Evolutionary conservation across 1,139 yeast species (phyloP), one percentile per base, ranked within the genome.

Genomic region (Hemisphaericaspora xylanilytica): DNA sequence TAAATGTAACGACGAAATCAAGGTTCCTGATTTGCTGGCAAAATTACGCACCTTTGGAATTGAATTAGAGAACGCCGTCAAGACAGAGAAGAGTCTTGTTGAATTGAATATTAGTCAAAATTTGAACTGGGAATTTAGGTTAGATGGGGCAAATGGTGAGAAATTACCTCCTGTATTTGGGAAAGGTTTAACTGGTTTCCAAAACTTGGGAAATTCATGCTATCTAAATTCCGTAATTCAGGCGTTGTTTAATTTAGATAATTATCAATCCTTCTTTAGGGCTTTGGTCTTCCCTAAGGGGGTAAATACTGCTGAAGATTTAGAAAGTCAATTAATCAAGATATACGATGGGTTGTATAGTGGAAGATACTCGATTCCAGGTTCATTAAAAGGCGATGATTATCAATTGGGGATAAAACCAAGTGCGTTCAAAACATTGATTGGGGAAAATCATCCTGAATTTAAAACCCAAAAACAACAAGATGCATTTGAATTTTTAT

Each of bases 21-120:
- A 78, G 45, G 92, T 90, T 21, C 87, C 89, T 0, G 65, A 72
- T 6, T 62, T 88, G 38, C 62, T 67, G 0, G 55, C 55, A 4
- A 73, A 73, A 24, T 66, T 92, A 41, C 56, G 59, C 5, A 73
- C 73, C 2, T 87, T 76, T 66, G 90, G 88, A 0, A 85, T 92
- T 43, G 84, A 87, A 55, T 63, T 88, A 35, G 67, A 75, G 1
- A 62, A 57, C 2, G 62, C 73, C 7, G 64, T 63, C 16, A 83
- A 81, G 48, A 86, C 95, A 0, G 99, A 92, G 57, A 90, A 89
- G 63, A 82, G 84, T 25, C 68, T 94, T 53, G 79, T 90, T 3
- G 98, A 92, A 57, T 64, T 92, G 45, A 95, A 94, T 61, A 76
- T 92, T 40, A 97, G 90, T 56, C 97, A 90, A 56, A 92, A 92